A percentile compares a stretch with the other conserved stretches of the same genome.
Evolutionary conservation across 179 eudicot genomes (phyloP).

Genomic region (Silene vulgaris): DNA sequence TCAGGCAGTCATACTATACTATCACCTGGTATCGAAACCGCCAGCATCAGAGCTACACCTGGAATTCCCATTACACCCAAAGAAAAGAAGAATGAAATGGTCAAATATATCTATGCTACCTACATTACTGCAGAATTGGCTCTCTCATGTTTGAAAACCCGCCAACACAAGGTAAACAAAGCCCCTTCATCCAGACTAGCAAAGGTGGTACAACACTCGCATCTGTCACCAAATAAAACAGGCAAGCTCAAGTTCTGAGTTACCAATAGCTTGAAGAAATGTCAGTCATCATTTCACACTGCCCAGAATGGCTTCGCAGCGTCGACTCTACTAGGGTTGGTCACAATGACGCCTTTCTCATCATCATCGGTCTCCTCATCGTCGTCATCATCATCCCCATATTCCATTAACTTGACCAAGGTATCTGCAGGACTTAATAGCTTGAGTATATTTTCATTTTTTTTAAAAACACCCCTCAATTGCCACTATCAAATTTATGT

Average conservation of each 20-base stretch:
- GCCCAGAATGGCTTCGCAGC: conserved; percentile 82
- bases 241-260: not conserved
- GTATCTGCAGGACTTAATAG: conserved; percentile 54
- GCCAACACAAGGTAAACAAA: not conserved
- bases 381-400: conserved; percentile 55
- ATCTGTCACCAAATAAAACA: not conserved
- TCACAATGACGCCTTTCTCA: conserved; percentile 14
- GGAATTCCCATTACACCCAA: not conserved
- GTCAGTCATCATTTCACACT: conserved; percentile 32
- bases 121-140: not conserved
- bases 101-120: not conserved
- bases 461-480: not conserved
- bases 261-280: not conserved
- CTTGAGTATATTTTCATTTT: not conserved
- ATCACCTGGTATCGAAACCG: not conserved
- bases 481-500: no score
- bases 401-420: conserved; percentile 71
- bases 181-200: conserved; percentile 4
- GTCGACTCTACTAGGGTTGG: conserved; percentile 26
- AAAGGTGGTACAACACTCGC: not conserved
- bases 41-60: not conserved
- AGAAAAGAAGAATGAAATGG: no score
- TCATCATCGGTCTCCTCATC: conserved; percentile 19
- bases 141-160: not conserved
- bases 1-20: no score